Conservation (phyloP, 169 alveolate genomes). For the Cryptosporidium xiaoi region DNA sequence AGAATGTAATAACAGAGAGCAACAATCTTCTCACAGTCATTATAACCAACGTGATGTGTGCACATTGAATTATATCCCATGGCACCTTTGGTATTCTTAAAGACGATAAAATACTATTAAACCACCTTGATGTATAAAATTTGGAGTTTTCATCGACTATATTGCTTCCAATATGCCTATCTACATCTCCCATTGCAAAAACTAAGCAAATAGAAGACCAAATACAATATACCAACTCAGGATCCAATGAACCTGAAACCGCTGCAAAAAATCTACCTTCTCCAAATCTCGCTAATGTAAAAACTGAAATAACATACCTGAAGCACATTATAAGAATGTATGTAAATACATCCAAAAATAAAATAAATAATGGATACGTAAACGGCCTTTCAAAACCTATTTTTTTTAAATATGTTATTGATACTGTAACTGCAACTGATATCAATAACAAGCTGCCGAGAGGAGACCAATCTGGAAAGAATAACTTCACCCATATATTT, state of each 20-base stretch:
- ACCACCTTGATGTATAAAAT: slow-evolving; percentile 22
- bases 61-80: slow-evolving; percentile 58
- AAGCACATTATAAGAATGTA: slow-evolving; percentile 57
- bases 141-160: slow-evolving; percentile 7
- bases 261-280: slow-evolving; percentile 75
- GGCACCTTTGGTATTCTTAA: slow-evolving; percentile 66
- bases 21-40: slow-evolving; percentile 70
- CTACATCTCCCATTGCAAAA: slow-evolving; percentile 33
- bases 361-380: slow-evolving; percentile 36
- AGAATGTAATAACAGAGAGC: slow-evolving; percentile 44
- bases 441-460: slow-evolving; percentile 42
- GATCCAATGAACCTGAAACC: slow-evolving; percentile 65
- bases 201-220: slow-evolving; percentile 63
- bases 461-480: slow-evolving; percentile 72
- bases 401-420: slow-evolving; percentile 47
- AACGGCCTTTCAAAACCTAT: slow-evolving; percentile 48
- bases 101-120: slow-evolving; percentile 27
- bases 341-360: slow-evolving; percentile 27
- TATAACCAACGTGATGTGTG: slow-evolving; percentile 49
- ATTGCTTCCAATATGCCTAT: neutral
- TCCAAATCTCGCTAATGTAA: slow-evolving; percentile 48
- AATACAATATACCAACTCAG: slow-evolving; percentile 64
- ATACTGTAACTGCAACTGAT: slow-evolving; percentile 13
- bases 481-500: slow-evolving; percentile 45
- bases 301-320: slow-evolving; percentile 39